Percentiles rank a stretch among this genome's conserved stretches.
phyloP scores from a whole-genome alignment of 2,329 filamentous ascomycete genomes.

The Fusarium protoensiforme region DNA sequence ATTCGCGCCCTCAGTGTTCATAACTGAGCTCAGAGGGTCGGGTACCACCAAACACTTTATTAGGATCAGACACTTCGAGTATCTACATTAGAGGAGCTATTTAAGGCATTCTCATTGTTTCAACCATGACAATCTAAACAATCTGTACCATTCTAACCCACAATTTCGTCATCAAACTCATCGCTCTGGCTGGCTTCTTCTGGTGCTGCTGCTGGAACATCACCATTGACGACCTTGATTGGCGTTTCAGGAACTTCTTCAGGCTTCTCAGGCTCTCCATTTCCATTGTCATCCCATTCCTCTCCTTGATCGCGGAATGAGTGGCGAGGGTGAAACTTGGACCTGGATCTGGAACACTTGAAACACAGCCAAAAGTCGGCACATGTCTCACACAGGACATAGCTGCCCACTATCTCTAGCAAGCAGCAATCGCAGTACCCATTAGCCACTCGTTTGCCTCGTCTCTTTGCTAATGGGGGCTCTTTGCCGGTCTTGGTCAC shows the following conservation, averaged over 20 bases:
- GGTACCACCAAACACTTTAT: not conserved
- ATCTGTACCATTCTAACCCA: not conserved
- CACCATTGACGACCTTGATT: not conserved
- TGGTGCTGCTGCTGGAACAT: not conserved
- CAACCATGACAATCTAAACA: not conserved
- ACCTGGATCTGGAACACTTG: not conserved
- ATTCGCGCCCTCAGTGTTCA: not conserved
- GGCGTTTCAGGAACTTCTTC: not conserved
- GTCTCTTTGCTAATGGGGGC: not conserved
- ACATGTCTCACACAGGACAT: not conserved
- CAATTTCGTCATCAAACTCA: conserved; percentile 6
- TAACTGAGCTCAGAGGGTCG: not conserved
- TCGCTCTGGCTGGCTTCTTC: not conserved
- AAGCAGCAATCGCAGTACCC: not conserved
- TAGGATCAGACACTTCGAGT: not conserved
- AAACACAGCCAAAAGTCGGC: not conserved
- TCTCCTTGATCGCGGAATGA: not conserved
- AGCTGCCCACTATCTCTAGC: not conserved
- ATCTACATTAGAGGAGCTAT: not conserved
- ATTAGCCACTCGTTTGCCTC: not conserved
- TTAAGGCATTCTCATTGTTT: not conserved
- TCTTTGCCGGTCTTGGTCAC: not conserved
- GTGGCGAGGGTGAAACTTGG: not conserved
- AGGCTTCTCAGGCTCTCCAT: not conserved
- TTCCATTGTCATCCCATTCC: not conserved